phyloP scores from a whole-genome alignment of 2,329 filamentous ascomycete genomes.

The Neofusicoccum sp. region DNA sequence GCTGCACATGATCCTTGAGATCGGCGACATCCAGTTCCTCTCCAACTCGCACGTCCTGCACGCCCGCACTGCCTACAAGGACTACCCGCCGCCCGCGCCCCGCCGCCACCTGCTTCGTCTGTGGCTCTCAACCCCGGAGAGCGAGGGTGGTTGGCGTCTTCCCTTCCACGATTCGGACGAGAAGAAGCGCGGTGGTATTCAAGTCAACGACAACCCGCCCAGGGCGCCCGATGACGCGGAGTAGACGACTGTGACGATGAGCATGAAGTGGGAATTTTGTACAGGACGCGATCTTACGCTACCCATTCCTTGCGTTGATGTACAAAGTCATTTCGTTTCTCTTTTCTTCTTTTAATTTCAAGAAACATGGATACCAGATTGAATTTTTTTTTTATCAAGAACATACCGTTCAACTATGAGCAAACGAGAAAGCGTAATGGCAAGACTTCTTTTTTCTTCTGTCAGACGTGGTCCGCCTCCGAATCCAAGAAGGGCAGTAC shows the following conservation, averaged over 20 bases:
- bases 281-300: not conserved
- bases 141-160: conserved; percentile 80
- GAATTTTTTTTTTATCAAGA: not conserved
- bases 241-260: conserved; percentile 42
- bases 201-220: conserved; percentile 77
- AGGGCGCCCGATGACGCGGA: conserved; percentile 75
- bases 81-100: conserved; percentile 65
- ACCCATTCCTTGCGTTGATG: too few species aligned
- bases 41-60: conserved; percentile 79
- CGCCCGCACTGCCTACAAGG: conserved; percentile 76
- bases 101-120: conserved; percentile 77
- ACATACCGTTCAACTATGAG: not conserved
- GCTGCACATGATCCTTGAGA: conserved; percentile 81
- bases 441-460: too few species aligned
- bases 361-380: conserved; percentile 2
- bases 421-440: not conserved
- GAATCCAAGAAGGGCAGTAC: too few species aligned
- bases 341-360: not conserved
- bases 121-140: conserved; percentile 80
- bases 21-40: conserved; percentile 86
- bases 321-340: not conserved
- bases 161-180: conserved; percentile 78
- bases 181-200: conserved; percentile 85
- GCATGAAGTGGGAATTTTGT: not conserved
- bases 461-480: too few species aligned